A percentile compares a stretch with the other conserved stretches of the same genome.
phyloP scores from a whole-genome alignment of 345 rosid species.

The Hevea brasiliensis region DNA sequence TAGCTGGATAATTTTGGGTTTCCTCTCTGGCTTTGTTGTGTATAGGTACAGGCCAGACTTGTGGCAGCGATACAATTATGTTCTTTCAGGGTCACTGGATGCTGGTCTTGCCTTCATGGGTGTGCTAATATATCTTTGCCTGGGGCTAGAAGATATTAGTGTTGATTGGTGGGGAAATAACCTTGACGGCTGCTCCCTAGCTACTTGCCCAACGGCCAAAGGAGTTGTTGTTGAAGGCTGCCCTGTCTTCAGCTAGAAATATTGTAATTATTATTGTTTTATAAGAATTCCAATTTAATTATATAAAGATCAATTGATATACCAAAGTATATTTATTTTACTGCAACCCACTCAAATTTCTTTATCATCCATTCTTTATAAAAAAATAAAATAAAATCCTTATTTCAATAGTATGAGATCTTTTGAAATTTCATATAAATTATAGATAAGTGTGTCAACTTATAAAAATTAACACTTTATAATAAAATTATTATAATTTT shows the following conservation, averaged over 20 bases:
- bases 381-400: too few relatives aligned
- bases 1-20: conserved; percentile 78
- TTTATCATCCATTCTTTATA: too few relatives aligned
- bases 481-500: too few relatives aligned
- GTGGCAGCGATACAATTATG: conserved; percentile 89
- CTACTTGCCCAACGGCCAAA: conserved; percentile 77
- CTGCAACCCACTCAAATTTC: too few relatives aligned
- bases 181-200: conserved; percentile 90
- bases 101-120: conserved; percentile 99
- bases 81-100: conserved; percentile 86
- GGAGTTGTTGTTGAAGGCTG: conserved; percentile 75
- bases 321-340: too few relatives aligned
- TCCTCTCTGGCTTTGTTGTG: conserved; percentile 78
- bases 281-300: too few relatives aligned
- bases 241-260: conserved; percentile 53
- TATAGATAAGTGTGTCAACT: too few relatives aligned
- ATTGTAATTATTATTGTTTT: too few relatives aligned
- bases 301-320: too few relatives aligned
- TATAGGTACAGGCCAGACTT: conserved; percentile 70
- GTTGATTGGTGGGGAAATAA: conserved; percentile 97
- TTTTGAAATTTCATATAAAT: too few relatives aligned
- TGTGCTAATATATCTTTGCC: conserved; percentile 71
- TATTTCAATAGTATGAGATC: too few relatives aligned
- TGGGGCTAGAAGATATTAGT: conserved; percentile 72
- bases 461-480: too few relatives aligned